Percentiles rank a stretch among this genome's conserved stretches.
phyloP scores from a whole-genome alignment of 2,329 filamentous ascomycete genomes.

The Byssochlamys sp. region DNA sequence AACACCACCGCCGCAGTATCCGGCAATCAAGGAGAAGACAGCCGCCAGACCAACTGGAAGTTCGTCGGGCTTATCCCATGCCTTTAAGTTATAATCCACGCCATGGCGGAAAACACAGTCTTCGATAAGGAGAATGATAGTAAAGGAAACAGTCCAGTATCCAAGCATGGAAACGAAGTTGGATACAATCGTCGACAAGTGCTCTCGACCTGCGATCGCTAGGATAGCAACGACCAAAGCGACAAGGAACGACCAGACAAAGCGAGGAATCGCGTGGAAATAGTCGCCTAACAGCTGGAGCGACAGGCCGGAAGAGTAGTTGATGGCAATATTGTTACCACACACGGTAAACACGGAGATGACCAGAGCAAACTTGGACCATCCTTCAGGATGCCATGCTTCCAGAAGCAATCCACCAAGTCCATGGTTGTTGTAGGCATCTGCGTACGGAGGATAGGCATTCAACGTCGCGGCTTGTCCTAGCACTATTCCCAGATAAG shows the following conservation, averaged over 20 bases:
- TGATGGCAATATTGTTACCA: constrained; percentile 11
- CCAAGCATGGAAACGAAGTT: constrained; percentile 12
- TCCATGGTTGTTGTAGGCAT: not conserved
- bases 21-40: constrained; percentile 4
- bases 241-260: constrained; percentile 11
- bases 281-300: constrained; percentile 11
- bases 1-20: constrained; percentile 8
- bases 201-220: constrained; percentile 11
- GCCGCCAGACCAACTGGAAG: constrained; percentile 12
- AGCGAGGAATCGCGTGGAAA: constrained; percentile 13
- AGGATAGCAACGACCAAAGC: constrained; percentile 7
- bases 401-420: not conserved
- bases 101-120: constrained; percentile 11
- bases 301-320: constrained; percentile 12
- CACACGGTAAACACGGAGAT: not conserved
- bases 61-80: constrained; percentile 11
- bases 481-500: not conserved
- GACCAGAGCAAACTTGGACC: not conserved
- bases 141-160: constrained; percentile 15
- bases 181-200: constrained; percentile 11
- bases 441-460: not conserved
- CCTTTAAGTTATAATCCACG: constrained; percentile 11
- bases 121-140: constrained; percentile 10
- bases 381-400: not conserved
- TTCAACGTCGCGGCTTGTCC: not conserved